Evolutionary conservation across 1,284 basidiomycete species (phyloP).

Genomic region (Leccinum proliferum): DNA sequence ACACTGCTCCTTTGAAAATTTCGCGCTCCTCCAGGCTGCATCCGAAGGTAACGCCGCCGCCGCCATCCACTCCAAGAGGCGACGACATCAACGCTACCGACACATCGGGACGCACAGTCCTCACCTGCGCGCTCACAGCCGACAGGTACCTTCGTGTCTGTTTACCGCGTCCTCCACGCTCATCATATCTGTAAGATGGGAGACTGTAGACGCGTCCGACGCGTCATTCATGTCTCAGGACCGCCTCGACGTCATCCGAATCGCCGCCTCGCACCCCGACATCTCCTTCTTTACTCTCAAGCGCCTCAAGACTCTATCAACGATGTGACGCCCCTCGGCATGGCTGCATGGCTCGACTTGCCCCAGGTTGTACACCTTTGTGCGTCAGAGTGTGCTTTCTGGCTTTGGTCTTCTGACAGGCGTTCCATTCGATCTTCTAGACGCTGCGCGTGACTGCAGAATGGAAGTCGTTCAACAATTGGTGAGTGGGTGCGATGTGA

Average conservation of each 20-base stretch:
- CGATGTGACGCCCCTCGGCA: slow-evolving; percentile 67
- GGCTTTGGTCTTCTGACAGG: background rate
- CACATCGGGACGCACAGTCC: slow-evolving; percentile 49
- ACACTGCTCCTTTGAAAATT: slow-evolving; percentile 40
- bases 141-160: slow-evolving; percentile 43
- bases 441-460: slow-evolving; percentile 67
- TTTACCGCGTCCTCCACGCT: background rate
- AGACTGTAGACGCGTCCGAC: slow-evolving; percentile 59
- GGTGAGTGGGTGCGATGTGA: slow-evolving; percentile 36
- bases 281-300: slow-evolving; percentile 65
- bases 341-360: slow-evolving; percentile 69
- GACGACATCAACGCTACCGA: slow-evolving; percentile 65
- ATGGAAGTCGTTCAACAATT: slow-evolving; percentile 55
- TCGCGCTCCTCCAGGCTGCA: slow-evolving; percentile 51
- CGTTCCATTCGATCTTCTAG: slow-evolving; percentile 32
- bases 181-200: slow-evolving; percentile 42
- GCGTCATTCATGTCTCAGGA: slow-evolving; percentile 52
- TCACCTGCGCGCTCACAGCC: slow-evolving; percentile 65
- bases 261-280: slow-evolving; percentile 46
- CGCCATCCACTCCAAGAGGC: slow-evolving; percentile 50
- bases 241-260: slow-evolving; percentile 51
- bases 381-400: slow-evolving; percentile 35
- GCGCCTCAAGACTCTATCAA: slow-evolving; percentile 58
- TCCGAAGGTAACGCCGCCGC: slow-evolving; percentile 48
- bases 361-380: slow-evolving; percentile 54